Base-by-base conservation (phyloP, 768 basidiomycete species). In the Lactarius pseudohatsudake region DNA sequence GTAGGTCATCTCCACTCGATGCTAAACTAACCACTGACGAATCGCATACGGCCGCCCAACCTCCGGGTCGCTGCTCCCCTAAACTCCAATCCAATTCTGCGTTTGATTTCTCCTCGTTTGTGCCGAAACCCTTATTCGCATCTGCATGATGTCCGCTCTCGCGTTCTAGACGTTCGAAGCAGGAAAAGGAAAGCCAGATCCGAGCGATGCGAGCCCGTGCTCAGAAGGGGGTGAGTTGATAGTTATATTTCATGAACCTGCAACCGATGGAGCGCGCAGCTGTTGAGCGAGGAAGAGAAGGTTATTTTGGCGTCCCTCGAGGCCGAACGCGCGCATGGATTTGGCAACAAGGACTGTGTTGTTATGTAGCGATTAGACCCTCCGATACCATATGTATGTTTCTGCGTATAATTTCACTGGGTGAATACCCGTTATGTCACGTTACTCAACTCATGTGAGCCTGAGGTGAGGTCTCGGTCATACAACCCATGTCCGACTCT, bases 151-250 rank as follows among this genome's bases (percentile, higher is more conserved):
- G 20, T 62, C 54, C 74, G 65, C 74, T 76, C 76, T 72, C 71
- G 67, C 74, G 70, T 61, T 40, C 64, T 73, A 91, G 90, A 70
- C 89, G 90, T 26, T 89, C 90, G 50, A 87, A 80, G 77, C 87
- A 86, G 15, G 92, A 94, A 76, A 81, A 84, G 72, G 87, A 87
- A 73, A 92, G 90, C 71, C 81, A 81, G 73, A 75, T 84, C 67
- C 86, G 83, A 75, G 90, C 87, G 3, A 85, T 93, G 85, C 79
- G 84, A 73, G 87, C 83, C 65, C 84, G 91, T 47, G 89, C 86
- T 6, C 83, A 82, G 82, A 93, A 89, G 77, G 91, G 91, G 69
- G 86, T 91, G 76, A 72, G 86, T 80, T 30, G 15, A 40, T 45
- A 22, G 55, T 64, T 15, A 13, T 38, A 16, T 53, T 62, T 54